A percentile compares a stretch with the other conserved stretches of the same genome.
Conservation (phyloP, 306 rosid genomes). For the Calophaca sinica region DNA sequence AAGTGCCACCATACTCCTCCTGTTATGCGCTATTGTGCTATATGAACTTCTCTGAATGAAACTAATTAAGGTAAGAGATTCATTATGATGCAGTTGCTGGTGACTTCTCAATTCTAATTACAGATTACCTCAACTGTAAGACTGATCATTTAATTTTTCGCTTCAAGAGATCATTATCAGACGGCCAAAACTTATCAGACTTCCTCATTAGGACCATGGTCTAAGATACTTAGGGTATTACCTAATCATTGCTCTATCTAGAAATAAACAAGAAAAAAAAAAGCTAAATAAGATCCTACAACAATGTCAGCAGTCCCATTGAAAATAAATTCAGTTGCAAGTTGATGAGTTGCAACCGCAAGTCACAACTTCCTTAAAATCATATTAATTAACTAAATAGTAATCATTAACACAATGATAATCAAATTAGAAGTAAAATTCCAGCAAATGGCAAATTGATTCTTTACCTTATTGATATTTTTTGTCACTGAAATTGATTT, state of each 20-base stretch:
- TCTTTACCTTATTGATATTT: conserved; percentile 39
- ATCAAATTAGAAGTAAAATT: background rate
- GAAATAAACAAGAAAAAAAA: background rate
- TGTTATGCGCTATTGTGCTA: conserved; percentile 21
- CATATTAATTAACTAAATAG: background rate
- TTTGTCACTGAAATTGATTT: conserved; percentile 39
- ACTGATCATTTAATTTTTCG: background rate
- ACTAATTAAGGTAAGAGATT: background rate
- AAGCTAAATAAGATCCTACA: background rate
- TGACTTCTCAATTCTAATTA: conserved; percentile 9
- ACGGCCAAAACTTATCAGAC: no score
- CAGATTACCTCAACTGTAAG: background rate
- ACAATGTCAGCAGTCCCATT: conserved; percentile 28
- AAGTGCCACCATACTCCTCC: conserved; percentile 45
- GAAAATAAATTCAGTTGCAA: conserved; percentile 31
- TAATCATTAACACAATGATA: background rate
- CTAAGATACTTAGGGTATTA: background rate
- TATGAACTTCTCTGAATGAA: background rate
- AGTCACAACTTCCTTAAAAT: background rate
- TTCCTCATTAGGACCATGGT: conserved; percentile 20
- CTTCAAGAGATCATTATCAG: background rate
- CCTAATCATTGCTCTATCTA: conserved; percentile 27
- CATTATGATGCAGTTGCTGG: background rate
- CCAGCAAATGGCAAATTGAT: conserved; percentile 53
- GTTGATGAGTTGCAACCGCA: conserved; percentile 31